A percentile compares a stretch with the other conserved stretches of the same genome.
Conservation (phyloP, 495 filamentous ascomycete species). For the Acidiella bohemica region DNA sequence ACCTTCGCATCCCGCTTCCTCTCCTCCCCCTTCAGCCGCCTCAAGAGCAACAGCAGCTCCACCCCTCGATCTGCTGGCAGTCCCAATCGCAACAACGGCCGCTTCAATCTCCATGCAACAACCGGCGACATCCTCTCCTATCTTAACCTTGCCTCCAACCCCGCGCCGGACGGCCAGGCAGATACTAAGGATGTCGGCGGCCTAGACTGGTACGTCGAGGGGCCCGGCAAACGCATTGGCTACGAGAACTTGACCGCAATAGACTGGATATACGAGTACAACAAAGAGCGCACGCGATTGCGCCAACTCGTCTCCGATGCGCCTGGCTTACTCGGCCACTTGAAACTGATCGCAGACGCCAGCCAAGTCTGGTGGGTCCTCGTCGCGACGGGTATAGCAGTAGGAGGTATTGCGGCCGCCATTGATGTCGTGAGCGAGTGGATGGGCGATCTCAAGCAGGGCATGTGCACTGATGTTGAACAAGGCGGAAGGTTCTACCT, state of each 20-base stretch:
- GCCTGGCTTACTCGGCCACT: conserved; percentile 58
- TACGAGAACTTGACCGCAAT: conserved; percentile 97
- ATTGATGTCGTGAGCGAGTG: conserved; percentile 93
- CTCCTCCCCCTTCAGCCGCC: conserved; percentile 18
- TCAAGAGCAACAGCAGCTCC: conserved; percentile 22
- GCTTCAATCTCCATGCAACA: conserved; percentile 15
- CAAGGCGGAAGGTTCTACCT: conserved; percentile 81
- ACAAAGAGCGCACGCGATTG: conserved; percentile 83
- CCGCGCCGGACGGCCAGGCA: conserved; percentile 20
- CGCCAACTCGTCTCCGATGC: conserved; percentile 56
- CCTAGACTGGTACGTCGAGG: conserved; percentile 82
- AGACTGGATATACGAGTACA: conserved; percentile 99
- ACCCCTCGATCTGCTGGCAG: conserved; percentile 8
- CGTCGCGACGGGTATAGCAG: conserved; percentile 62
- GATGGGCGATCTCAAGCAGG: conserved; percentile 88
- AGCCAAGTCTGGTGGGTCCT: conserved; percentile 87
- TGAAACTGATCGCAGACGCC: conserved; percentile 58
- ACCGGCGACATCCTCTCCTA: conserved; percentile 31
- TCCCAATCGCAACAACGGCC: background rate
- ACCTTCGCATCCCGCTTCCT: conserved; percentile 42
- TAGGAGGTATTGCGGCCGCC: conserved; percentile 68
- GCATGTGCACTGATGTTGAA: conserved; percentile 60
- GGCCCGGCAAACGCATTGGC: conserved; percentile 76
- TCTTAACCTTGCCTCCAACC: conserved; percentile 22
- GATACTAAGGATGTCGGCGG: conserved; percentile 51